Evolutionary conservation across 345 rosid genomes (phyloP), one percentile per base, ranked within the genome.

Genomic region (Reutealis trisperma): DNA sequence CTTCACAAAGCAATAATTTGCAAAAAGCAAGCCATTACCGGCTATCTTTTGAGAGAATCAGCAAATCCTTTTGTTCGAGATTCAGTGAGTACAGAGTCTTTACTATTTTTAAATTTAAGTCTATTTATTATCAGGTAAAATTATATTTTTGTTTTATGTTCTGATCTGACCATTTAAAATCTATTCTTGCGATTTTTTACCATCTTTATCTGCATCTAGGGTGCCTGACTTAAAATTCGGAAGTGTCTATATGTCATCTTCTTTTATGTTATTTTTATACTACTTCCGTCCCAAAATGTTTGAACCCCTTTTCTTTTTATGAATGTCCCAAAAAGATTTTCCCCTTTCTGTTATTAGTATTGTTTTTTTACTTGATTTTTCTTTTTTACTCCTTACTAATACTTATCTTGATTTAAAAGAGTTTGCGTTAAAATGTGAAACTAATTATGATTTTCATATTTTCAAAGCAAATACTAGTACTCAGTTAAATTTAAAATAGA

Each of bases 41-140:
- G 90, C 86, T 93, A 90, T 84, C 92, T 93, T 51, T 83, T 93
- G 75, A 92, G 97, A 83, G 97, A 96, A 87, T 93, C 99, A 0
- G 97, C 96, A 45, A 88, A 89, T 78, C 97, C 98, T 42, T 91
- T 96, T 82, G 90, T 90, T 77, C 80, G 77, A 59, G 97, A 93
- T 83, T 76, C 91, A 73, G 99, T 93, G 71, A 84, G 87, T 79
- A 61, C 24, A 66, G 49, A 45, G 63, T 73, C 32, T 62, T 37
- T 25, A 42, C 54, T 32, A 60, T 49, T n/a, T 30, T 49, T 42
- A 6, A 25, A 75, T 58, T 30, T 6, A 52, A n/a, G 0, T 62
- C 12, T 70, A 16, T 61, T 47, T 66, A 11, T 62, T 59, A 22
- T 25, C 24, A 45, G 72, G 49, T 49, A 51, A 51, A 24, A 30